phyloP scores from a whole-genome alignment of 169 alveolate species.

The Plasmodium billcollinsi region DNA sequence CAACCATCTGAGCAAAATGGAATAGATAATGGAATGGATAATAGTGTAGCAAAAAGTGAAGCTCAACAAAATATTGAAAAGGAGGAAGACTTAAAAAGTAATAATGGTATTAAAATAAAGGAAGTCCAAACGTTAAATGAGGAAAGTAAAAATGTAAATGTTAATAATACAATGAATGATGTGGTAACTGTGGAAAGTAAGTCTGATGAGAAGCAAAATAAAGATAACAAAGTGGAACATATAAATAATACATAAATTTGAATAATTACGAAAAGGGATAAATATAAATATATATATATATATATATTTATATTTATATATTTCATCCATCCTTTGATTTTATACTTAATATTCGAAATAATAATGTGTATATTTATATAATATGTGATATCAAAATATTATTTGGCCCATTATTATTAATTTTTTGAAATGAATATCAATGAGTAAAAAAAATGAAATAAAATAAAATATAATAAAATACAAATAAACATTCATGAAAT shows the following conservation, averaged over 20 bases:
- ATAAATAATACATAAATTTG: neutral
- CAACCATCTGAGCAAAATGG: neutral
- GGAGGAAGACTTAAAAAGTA: neutral
- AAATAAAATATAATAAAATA: too few relatives aligned
- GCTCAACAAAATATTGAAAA: neutral
- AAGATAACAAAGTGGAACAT: neutral
- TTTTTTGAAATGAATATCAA: too few relatives aligned
- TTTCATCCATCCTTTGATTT: neutral
- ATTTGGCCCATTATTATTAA: too few relatives aligned
- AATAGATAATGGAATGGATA: neutral
- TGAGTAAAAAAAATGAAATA: too few relatives aligned
- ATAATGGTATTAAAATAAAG: neutral
- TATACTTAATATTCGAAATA: too few relatives aligned
- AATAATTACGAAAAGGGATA: neutral
- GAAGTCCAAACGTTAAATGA: constrained; percentile 5
- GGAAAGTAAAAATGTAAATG: constrained; percentile 1
- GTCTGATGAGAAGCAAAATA: neutral
- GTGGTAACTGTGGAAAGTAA: neutral
- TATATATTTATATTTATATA: constrained; percentile 9
- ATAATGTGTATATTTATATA: too few relatives aligned
- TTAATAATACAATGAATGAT: neutral
- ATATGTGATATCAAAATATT: too few relatives aligned
- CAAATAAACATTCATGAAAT: too few relatives aligned
- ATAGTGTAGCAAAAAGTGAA: constrained; percentile 1
- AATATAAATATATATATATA: constrained; percentile 2